Evolutionary conservation across 768 basidiomycete species (phyloP).

Genomic region (Ephemerocybe angulata): DNA sequence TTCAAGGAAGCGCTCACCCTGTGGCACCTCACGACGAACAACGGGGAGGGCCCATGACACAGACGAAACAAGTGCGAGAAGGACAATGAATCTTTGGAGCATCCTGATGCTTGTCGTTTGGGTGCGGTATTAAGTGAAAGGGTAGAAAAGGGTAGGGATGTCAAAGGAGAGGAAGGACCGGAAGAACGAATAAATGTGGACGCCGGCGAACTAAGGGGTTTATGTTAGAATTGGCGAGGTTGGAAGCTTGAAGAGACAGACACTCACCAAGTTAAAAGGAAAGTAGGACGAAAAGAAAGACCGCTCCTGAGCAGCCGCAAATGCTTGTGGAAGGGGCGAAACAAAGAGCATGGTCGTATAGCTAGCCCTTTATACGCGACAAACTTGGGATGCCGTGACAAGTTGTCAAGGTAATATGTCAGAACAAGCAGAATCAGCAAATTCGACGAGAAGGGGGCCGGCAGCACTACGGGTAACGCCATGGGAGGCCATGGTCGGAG

Average conservation of each 20-base stretch:
- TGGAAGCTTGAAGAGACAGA: not conserved
- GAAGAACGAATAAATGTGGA: constrained; percentile 16
- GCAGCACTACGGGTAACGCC: too few species aligned
- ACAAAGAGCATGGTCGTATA: not conserved
- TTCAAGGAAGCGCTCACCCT: constrained; percentile 37
- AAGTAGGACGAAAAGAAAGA: constrained; percentile 24
- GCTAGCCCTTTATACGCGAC: not conserved
- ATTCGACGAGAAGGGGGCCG: not conserved
- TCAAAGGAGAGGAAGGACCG: constrained; percentile 17
- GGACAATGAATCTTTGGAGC: constrained; percentile 19
- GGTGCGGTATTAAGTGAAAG: too few species aligned
- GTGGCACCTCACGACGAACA: constrained; percentile 56
- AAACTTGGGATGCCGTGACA: not conserved
- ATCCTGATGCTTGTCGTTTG: constrained; percentile 20
- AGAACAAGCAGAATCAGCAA: constrained; percentile 5
- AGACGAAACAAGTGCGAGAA: constrained; percentile 26
- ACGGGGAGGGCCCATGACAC: constrained; percentile 39
- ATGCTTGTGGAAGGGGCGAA: constrained; percentile 5
- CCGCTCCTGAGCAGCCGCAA: constrained; percentile 11
- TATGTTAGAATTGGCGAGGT: not conserved
- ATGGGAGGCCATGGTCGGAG: too few species aligned
- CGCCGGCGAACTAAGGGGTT: constrained; percentile 26
- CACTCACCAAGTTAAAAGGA: not conserved
- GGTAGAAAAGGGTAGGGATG: too few species aligned
- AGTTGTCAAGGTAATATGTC: constrained; percentile 5